A percentile compares a stretch with the other conserved stretches of the same genome.
Evolutionary conservation across 192 early-diverging fungal genomes (phyloP).

Genomic region (Geranomyces michiganensis): DNA sequence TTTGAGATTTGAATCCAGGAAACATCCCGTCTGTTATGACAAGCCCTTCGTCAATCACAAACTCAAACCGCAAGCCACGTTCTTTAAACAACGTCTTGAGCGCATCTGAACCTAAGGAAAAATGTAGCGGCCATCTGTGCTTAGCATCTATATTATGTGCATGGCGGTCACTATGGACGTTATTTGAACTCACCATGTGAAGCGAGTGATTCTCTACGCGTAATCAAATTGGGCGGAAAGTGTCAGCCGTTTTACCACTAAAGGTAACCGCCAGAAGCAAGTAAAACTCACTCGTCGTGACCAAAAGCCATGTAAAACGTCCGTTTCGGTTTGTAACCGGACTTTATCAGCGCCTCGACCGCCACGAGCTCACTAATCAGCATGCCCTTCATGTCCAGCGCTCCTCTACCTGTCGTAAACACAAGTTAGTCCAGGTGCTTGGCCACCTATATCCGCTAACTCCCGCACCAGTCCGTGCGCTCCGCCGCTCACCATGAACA

Average conservation of each 20-base stretch:
- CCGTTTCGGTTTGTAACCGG: constrained; percentile 42
- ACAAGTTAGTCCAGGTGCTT: background rate
- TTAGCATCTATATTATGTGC: no score
- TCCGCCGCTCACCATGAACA: constrained; percentile 34
- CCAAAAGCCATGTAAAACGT: constrained; percentile 49
- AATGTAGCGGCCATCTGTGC: no score
- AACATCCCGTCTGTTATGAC: constrained; percentile 39
- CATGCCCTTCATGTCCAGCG: constrained; percentile 47
- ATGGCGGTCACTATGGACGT: no score
- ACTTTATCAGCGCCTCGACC: constrained; percentile 44
- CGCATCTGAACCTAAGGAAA: background rate
- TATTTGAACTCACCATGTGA: no score
- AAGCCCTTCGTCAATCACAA: constrained; percentile 50
- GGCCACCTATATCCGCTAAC: background rate
- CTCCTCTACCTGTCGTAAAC: constrained; percentile 42
- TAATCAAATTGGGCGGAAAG: no score
- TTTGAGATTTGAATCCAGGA: constrained; percentile 21
- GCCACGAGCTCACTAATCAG: constrained; percentile 47
- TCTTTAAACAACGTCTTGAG: background rate
- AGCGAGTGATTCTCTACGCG: no score
- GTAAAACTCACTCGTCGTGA: constrained; percentile 52
- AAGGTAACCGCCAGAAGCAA: no score
- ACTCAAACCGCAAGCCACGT: constrained; percentile 33
- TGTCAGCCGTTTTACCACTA: no score
- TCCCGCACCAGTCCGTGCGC: background rate